Evolutionary conservation across 169 alveolate genomes (phyloP), one percentile per base, ranked within the genome.

Genomic region (Neospora caninum): DNA sequence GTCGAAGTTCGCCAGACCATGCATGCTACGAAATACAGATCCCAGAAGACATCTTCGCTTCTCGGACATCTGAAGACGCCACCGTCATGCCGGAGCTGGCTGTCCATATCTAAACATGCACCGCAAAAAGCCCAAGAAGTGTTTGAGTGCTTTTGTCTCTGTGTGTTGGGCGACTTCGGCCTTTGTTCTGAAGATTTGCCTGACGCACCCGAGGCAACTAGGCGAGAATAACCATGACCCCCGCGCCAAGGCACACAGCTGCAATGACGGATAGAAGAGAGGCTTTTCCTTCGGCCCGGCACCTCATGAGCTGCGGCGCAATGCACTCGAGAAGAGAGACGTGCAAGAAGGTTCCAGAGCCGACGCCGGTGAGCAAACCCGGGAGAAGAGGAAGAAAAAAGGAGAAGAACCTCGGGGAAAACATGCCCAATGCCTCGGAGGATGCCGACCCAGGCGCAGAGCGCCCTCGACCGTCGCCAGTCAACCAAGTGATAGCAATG

Each of bases 261-360:
- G 73, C 67, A 25, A 91, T 58, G 67, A 91, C 87, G 25, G 73
- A 43, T 22, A 91, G 84, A 42, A 91, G 34, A 34, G 86, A 87
- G 20, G 42, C 78, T 80, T 67, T 42, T 2, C 88, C 87, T 39
- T 91, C 91, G 27, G 91, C 39, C 27, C 94, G 64, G 34, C 91
- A 31, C 78, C 94, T 43, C 94, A 78, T 87, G 39, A 91, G 69
- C 82, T 91, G 91, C 86, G 91, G 86, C 45, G 94, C 91, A 9
- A 91, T 20, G 43, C 86, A 78, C 69, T 91, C 94, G 27, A 91
- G 45, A 18, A 91, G 91, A n/a, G 91, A 87, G n/a, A 91, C 94
- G 49, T 91, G 94, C 58, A 91, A 54, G 54, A 91, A 91, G 43
- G 91, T 87, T 18, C 94, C 94, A 20, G 94, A n/a, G 36, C 94